phyloP scores from a whole-genome alignment of 495 filamentous ascomycete species.

The Podospora sp. region DNA sequence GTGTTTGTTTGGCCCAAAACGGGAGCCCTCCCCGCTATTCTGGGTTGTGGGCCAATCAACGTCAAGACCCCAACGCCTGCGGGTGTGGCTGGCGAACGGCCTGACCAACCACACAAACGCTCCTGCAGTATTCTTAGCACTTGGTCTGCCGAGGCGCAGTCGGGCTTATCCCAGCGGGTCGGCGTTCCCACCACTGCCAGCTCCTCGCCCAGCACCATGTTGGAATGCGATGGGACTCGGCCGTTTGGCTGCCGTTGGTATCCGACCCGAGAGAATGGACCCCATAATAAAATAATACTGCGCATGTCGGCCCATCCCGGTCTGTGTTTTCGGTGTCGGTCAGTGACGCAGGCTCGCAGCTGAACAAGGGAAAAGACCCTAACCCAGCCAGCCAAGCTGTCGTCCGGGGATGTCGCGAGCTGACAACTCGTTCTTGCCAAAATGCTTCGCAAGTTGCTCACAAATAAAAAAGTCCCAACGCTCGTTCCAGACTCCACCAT shows the following conservation, averaged over 20 bases:
- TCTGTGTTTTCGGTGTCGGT: not conserved
- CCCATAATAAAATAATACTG: too few relatives aligned
- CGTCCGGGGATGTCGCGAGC: too few relatives aligned
- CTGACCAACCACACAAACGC: not conserved
- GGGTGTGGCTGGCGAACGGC: not conserved
- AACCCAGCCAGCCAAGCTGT: too few relatives aligned
- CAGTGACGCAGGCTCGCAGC: too few relatives aligned
- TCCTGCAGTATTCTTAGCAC: not conserved
- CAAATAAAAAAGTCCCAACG: too few relatives aligned
- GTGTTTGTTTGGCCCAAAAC: not conserved
- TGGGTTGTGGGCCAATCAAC: not conserved
- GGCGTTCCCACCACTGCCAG: not conserved
- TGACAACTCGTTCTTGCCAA: too few relatives aligned
- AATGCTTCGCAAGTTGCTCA: too few relatives aligned
- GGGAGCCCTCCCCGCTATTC: not conserved
- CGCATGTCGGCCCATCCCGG: not conserved
- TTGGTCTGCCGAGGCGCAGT: slow-evolving; percentile 3
- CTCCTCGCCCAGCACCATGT: not conserved
- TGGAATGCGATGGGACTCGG: not conserved
- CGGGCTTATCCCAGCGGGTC: not conserved
- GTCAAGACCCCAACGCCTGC: not conserved
- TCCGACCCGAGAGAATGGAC: not conserved
- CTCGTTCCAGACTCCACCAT: too few relatives aligned
- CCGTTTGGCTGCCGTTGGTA: not conserved
- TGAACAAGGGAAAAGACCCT: too few relatives aligned